Evolutionary conservation across 2,329 filamentous ascomycete genomes (phyloP).

Genomic region (Sclerotinia trifoliorum): DNA sequence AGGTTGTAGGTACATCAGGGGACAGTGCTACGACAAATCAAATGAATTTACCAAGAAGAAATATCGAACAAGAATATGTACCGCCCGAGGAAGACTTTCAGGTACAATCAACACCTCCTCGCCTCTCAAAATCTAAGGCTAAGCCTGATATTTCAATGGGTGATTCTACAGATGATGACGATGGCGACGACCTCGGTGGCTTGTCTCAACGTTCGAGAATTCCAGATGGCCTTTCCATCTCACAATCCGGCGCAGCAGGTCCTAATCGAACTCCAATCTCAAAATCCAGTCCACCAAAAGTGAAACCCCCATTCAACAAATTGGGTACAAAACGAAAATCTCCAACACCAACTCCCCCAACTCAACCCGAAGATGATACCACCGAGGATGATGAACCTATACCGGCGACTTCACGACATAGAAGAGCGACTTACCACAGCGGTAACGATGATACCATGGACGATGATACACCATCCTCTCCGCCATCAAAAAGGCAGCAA

Average conservation of each 20-base stretch:
- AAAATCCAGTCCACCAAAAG: conserved; percentile 1
- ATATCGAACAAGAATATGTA: not conserved
- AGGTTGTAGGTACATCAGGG: conserved; percentile 30
- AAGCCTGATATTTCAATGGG: conserved; percentile 21
- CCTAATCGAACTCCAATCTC: not conserved
- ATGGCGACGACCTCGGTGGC: conserved; percentile 37
- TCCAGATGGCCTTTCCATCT: conserved; percentile 34
- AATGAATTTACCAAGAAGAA: not conserved
- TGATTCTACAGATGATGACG: conserved; percentile 31
- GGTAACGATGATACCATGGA: conserved; percentile 25
- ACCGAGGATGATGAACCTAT: conserved; percentile 23
- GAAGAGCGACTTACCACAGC: not conserved
- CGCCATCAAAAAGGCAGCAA: conserved; percentile 6
- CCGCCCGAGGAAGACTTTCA: conserved; percentile 36
- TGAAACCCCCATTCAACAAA: conserved; percentile 23
- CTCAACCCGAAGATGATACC: conserved; percentile 9
- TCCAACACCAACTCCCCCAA: not conserved
- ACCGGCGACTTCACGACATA: not conserved
- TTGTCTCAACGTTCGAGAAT: conserved; percentile 31
- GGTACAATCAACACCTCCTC: conserved; percentile 37
- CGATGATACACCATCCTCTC: conserved; percentile 19
- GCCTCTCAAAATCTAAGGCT: conserved; percentile 21
- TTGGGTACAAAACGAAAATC: conserved; percentile 19
- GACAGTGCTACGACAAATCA: conserved; percentile 23
- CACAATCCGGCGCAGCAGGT: conserved; percentile 20